These are phyloP conservation scores for Pisolithus microcarpus DNA, from an alignment of 768 basidiomycete genomes.

Conservation along the genomic window DNA sequence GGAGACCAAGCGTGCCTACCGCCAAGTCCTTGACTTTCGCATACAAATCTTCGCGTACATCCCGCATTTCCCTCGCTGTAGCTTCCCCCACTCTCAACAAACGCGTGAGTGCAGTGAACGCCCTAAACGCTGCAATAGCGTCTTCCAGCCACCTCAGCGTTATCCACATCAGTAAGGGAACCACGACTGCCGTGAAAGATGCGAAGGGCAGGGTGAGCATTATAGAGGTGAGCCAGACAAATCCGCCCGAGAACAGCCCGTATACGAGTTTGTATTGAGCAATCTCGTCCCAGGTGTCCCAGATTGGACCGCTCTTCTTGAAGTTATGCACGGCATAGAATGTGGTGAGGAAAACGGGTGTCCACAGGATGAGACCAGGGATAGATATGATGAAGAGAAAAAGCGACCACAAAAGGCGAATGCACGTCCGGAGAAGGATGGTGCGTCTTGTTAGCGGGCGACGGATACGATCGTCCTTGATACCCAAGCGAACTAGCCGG, in stretches of 20 bases:
- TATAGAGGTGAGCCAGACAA: conserved; percentile 53
- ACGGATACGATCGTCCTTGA: conserved; percentile 84
- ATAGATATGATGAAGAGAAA: conserved; percentile 59
- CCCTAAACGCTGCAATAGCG: conserved; percentile 70
- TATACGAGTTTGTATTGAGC: conserved; percentile 85
- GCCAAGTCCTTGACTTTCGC: conserved; percentile 63
- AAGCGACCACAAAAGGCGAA: conserved; percentile 59
- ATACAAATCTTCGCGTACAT: conserved; percentile 50
- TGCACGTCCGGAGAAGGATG: conserved; percentile 55
- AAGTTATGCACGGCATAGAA: conserved; percentile 66
- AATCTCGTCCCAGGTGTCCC: conserved; percentile 86
- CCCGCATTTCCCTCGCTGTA: conserved; percentile 47
- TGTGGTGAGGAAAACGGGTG: conserved; percentile 68
- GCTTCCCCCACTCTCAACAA: conserved; percentile 56
- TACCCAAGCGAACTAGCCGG: conserved; percentile 52
- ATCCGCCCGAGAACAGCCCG: conserved; percentile 65
- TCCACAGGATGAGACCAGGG: conserved; percentile 77
- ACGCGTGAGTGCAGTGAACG: conserved; percentile 53
- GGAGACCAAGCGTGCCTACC: conserved; percentile 49
- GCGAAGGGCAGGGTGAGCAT: conserved; percentile 58
- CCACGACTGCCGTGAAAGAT: conserved; percentile 45
- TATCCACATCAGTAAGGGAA: conserved; percentile 85
- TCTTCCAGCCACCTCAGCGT: conserved; percentile 86
- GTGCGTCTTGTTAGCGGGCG: conserved; percentile 47
- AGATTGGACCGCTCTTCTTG: conserved; percentile 74